Base-by-base conservation (phyloP, 192 early-diverging fungal genomes). In the Gryganskiella cystojenkinii region DNA sequence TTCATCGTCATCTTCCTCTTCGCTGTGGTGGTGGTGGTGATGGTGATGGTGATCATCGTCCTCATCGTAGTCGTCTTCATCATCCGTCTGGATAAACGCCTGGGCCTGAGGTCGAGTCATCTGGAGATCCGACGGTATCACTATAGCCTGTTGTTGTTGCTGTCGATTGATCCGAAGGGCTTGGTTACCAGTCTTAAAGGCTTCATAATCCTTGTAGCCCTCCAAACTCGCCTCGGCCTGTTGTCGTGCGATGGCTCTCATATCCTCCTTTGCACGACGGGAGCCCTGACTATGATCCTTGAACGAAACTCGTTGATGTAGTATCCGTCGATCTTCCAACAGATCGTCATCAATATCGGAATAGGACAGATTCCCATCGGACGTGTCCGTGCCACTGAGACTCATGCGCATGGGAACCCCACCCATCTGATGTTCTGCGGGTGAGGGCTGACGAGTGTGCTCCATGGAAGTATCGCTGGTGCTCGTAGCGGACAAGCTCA, bases 1-100 rank as follows among this genome's bases (percentile, higher is more conserved):
- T 2, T 67, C 66, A 0, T 80, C 81, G 15, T 83, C 81, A 14
- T 83, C 76, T 0, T 80, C 81, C 1, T 79, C 81, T 10, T 63
- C 64, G 4, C 63, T 46, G 34, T 35, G 53, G 4, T 50, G 37
- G 7, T 34, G 27, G 5, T 11, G 22, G 8, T 8, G 27, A 60
- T 57, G 3, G 11, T 22, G 11, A 28, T 28, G 51, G 25, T 22
- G 25, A 4, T 54, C 28, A 31, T 54, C 52, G 28, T 58, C 51
- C 7, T 53, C 56, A 8, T 56, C 55, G n/a, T n/a, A n/a, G n/a
- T 40, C 37, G 37, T 40, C 37, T 13, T 40, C 37, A 40, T 40
- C 37, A 40, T 40, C 37, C 37, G 37, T 40, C 13, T 40, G 37
- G 13, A 40, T 40, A 40, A 5, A 44, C 7, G 42, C 19, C 43